Evolutionary conservation across 805 yeast species (phyloP), one percentile per base, ranked within the genome.

Genomic region (Wickerhamiella hasegawae): DNA sequence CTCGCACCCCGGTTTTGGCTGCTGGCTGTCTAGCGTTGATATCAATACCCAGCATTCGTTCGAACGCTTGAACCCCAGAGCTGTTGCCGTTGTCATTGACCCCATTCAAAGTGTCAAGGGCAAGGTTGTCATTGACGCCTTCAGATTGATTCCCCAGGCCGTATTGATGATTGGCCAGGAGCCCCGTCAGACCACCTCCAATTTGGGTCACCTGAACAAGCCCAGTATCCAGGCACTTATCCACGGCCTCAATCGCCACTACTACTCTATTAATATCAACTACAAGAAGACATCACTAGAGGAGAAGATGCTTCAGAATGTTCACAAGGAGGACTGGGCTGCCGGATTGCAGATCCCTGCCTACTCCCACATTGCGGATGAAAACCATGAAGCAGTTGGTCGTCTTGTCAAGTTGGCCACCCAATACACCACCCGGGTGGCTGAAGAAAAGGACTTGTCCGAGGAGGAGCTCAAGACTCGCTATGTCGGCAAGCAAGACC

Each of bases 101-200:
- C 98, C 99, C 32, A 90, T 90, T 52, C 99, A 90, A 60, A 83
- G 95, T 11, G 99, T 90, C 34, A 85, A 87, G 59, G 99, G 99
- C 44, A 90, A 90, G 56, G 99, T 90, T 32, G 99, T 90, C 32
- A 90, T 90, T 50, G 99, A 90, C 60, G 99, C 99, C 2, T 90
- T 90, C 62, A 72, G 99, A 33, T 68, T 92, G 44, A 90, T 90
- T 51, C 82, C 83, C 45, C 74, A 95, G 3, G 71, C 84, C 28
- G 69, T 84, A 10, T 59, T 85, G 50, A 82, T 90, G 90, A 71
- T 83, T 69, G 94, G 94, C 39, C 94, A 82, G 57, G 99, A 90
- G 59, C 96, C 98, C 36, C 75, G 99, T 54, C 97, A 87, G 56
- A 78, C 96, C 9, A 90, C 98, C 4, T 83, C 95, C 17, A 90